Evolutionary conservation across 23 red algal species (phyloP).

Genomic region (Chondrus crispus): DNA sequence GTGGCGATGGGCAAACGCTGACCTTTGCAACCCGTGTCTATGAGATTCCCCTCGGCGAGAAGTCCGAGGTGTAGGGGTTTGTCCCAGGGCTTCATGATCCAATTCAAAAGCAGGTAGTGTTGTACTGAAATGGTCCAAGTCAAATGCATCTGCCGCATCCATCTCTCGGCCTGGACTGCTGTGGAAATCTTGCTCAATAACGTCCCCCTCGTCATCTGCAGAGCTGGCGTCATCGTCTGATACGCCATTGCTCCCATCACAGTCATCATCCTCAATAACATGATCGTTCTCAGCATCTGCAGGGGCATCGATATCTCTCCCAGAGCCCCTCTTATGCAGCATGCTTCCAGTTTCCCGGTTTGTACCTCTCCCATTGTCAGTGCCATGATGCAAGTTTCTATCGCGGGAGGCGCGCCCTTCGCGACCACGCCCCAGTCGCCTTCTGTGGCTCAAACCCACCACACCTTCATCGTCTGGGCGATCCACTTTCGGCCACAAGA

Average conservation of each 20-base stretch:
- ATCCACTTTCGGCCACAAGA: constrained; percentile 67
- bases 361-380: too few species aligned
- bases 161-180: constrained; percentile 43
- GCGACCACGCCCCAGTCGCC: not conserved
- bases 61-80: not conserved
- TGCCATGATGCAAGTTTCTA: too few species aligned
- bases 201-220: constrained; percentile 63
- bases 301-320: not conserved
- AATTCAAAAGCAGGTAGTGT: constrained; percentile 76
- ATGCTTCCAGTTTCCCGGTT: too few species aligned
- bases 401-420: too few species aligned
- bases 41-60: not conserved
- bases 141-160: constrained; percentile 45
- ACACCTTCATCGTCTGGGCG: not conserved
- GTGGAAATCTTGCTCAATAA: constrained; percentile 46
- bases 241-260: constrained; percentile 24
- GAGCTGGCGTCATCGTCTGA: constrained; percentile 51
- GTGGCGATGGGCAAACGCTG: not conserved
- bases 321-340: not conserved
- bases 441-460: not conserved
- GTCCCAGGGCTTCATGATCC: constrained; percentile 58
- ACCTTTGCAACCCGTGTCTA: too few species aligned
- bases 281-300: constrained; percentile 3
- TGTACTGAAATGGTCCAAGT: constrained; percentile 39
- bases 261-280: constrained; percentile 48